Percentiles rank a stretch among this genome's conserved stretches.
phyloP scores from a whole-genome alignment of 805 yeast species.

The Blastobotrys peoriensis region DNA sequence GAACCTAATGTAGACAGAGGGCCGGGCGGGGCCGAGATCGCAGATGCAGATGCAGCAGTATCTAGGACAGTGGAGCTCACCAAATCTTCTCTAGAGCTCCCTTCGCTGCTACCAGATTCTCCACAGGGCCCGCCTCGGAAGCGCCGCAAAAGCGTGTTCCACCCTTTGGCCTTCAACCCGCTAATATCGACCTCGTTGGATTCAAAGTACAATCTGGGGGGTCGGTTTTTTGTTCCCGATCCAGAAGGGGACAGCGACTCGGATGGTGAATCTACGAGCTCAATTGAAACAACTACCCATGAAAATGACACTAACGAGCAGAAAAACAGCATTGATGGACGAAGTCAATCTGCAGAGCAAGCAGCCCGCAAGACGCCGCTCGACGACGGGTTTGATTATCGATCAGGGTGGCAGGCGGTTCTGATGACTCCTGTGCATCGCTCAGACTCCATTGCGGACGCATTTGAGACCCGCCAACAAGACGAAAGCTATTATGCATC shows the following conservation, averaged over 20 bases:
- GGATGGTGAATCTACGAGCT: slow-evolving; percentile 14
- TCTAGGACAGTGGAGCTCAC: not conserved
- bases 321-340: slow-evolving; percentile 2
- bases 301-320: slow-evolving; percentile 9
- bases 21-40: slow-evolving; percentile 3
- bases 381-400: not conserved
- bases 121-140: not conserved
- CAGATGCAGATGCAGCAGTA: not conserved
- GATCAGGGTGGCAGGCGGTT: not conserved
- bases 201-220: slow-evolving; percentile 82
- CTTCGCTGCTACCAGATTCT: not conserved
- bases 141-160: slow-evolving; percentile 57
- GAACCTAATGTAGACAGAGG: not conserved
- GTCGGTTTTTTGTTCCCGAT: slow-evolving; percentile 65
- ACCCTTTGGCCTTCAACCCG: slow-evolving; percentile 79
- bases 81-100: not conserved
- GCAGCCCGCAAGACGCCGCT: not conserved
- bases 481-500: slow-evolving; percentile 18
- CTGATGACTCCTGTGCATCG: not conserved
- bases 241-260: slow-evolving; percentile 16
- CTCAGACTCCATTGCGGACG: not conserved
- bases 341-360: not conserved
- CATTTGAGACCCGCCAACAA: not conserved
- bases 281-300: slow-evolving; percentile 1
- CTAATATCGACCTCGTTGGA: slow-evolving; percentile 70